phyloP scores from a whole-genome alignment of 495 filamentous ascomycete genomes.

The Podospora sp. region DNA sequence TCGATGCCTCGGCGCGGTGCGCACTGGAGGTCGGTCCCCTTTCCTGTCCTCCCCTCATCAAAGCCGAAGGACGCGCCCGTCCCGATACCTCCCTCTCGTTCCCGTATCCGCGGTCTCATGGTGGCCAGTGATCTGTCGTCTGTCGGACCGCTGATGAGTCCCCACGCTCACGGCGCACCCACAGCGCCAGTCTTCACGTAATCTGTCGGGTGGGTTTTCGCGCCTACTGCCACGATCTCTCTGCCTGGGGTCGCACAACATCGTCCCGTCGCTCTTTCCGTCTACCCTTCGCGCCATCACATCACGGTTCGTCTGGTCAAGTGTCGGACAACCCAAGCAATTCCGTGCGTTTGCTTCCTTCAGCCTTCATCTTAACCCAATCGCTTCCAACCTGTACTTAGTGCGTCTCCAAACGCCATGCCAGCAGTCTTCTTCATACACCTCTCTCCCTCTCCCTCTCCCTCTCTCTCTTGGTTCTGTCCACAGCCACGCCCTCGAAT shows the following conservation, averaged over 20 bases:
- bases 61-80: not conserved
- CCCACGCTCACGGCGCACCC: not conserved
- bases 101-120: not conserved
- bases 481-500: not conserved
- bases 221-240: not conserved
- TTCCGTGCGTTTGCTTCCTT: not conserved
- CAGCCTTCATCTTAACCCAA: not conserved
- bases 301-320: not conserved
- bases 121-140: not conserved
- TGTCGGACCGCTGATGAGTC: not conserved
- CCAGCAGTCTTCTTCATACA: not conserved
- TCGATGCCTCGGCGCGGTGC: not conserved
- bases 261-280: conserved; percentile 11
- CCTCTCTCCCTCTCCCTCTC: too few relatives aligned
- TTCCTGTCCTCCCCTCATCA: not conserved
- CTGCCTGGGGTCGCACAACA: conserved; percentile 4
- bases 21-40: not conserved
- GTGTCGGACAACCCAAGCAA: not conserved
- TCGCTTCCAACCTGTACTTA: too few relatives aligned
- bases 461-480: not conserved
- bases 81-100: not conserved
- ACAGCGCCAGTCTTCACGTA: not conserved
- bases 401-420: not conserved
- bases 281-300: not conserved
- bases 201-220: not conserved